These are phyloP conservation scores for Plasmopara muralis DNA, from an alignment of 352 stramenopile species.

Conservation along the genomic window DNA sequence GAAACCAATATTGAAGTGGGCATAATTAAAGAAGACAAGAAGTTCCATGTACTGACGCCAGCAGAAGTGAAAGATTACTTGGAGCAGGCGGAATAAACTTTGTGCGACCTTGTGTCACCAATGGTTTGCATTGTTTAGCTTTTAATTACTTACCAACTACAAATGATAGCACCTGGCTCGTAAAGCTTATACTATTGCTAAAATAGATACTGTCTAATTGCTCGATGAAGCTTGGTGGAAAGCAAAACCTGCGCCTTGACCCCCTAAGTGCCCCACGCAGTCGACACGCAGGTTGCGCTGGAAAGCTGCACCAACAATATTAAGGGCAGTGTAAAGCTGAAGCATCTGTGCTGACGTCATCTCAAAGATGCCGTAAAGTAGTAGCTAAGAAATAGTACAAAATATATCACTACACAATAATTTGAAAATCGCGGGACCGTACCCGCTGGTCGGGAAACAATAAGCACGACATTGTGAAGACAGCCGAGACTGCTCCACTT, in stretches of 20 bases:
- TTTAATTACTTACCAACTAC: constrained; percentile 6
- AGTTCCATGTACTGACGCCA: constrained; percentile 95
- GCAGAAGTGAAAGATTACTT: constrained; percentile 99
- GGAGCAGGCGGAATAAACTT: constrained; percentile 95
- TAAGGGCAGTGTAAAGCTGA: constrained; percentile 55
- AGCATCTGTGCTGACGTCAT: constrained; percentile 58
- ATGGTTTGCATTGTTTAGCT: constrained; percentile 2
- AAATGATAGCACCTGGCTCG: constrained; percentile 17
- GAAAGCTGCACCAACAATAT: constrained; percentile 50
- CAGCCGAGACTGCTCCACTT: constrained; percentile 70
- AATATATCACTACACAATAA: background rate
- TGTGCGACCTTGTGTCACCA: constrained; percentile 16
- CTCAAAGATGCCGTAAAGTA: constrained; percentile 57
- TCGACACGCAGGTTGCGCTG: constrained; percentile 58
- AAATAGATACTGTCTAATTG: constrained; percentile 12
- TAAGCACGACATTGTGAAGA: constrained; percentile 74
- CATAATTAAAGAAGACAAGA: constrained; percentile 95
- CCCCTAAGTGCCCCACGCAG: constrained; percentile 72
- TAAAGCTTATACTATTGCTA: constrained; percentile 8
- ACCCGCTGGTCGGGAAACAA: constrained; percentile 64
- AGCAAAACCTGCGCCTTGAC: constrained; percentile 44
- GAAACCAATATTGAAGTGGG: constrained; percentile 98
- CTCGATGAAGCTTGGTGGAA: constrained; percentile 36
- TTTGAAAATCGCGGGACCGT: background rate
- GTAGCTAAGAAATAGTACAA: constrained; percentile 26